phyloP scores from a whole-genome alignment of 1,139 yeast species.

The Arxiozyma telluris region DNA sequence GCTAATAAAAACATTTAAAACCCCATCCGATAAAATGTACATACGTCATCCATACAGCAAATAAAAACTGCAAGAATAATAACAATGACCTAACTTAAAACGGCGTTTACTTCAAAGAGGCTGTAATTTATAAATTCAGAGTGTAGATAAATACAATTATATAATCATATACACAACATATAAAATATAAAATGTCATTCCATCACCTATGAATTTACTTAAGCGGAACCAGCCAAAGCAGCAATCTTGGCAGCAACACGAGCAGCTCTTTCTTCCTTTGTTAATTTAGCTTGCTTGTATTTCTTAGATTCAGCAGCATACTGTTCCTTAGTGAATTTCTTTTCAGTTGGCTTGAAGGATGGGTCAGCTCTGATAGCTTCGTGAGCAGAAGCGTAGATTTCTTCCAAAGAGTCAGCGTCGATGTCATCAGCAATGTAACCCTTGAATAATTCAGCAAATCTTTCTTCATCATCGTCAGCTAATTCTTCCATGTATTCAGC shows the following conservation, averaged over 20 bases:
- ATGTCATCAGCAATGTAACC: slow-evolving; percentile 94
- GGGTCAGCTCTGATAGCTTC: slow-evolving; percentile 96
- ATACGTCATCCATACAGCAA: not conserved
- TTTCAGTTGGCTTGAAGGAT: slow-evolving; percentile 77
- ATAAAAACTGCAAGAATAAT: not conserved
- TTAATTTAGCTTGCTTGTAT: slow-evolving; percentile 80
- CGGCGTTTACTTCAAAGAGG: not conserved
- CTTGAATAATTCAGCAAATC: slow-evolving; percentile 93
- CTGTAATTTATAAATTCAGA: not conserved
- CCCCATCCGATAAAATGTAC: not conserved
- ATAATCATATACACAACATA: not conserved
- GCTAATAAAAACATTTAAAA: too few relatives aligned
- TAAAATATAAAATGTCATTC: not conserved
- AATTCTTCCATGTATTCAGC: slow-evolving; percentile 99
- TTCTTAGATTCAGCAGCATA: slow-evolving; percentile 95
- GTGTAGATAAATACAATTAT: not conserved
- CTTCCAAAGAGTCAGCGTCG: slow-evolving; percentile 96
- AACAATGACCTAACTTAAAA: not conserved
- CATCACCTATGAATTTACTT: slow-evolving; percentile 11
- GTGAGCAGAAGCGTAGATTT: slow-evolving; percentile 89
- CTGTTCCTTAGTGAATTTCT: slow-evolving; percentile 95
- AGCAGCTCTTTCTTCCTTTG: slow-evolving; percentile 86
- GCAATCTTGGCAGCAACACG: slow-evolving; percentile 88
- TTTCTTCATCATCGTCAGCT: slow-evolving; percentile 99
- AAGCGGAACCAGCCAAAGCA: slow-evolving; percentile 41